These are phyloP conservation scores for Apiospora arundinis DNA, from an alignment of 2,329 filamentous ascomycete species.

Conservation along the genomic window DNA sequence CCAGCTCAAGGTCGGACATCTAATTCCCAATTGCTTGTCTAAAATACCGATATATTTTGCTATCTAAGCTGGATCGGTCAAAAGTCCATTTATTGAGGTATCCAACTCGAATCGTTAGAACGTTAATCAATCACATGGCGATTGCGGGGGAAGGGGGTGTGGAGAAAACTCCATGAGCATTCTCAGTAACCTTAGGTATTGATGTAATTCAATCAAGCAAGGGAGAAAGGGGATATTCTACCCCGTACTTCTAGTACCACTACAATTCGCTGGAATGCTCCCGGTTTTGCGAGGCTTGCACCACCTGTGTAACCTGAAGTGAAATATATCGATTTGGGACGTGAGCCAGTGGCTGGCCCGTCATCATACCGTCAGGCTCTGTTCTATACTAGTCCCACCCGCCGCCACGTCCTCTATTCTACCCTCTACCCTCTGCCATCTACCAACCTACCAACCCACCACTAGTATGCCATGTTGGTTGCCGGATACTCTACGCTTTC, in stretches of 20 bases:
- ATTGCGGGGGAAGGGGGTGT: conserved; percentile 1
- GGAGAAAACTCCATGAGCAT: not conserved
- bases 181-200: too few species aligned
- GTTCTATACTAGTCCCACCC: not conserved
- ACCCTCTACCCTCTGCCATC: too few species aligned
- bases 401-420: not conserved
- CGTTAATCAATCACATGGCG: conserved; percentile 1
- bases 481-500: not conserved
- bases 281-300: not conserved
- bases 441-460: too few species aligned
- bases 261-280: not conserved
- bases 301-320: not conserved
- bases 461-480: not conserved
- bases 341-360: not conserved
- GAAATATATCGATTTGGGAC: not conserved
- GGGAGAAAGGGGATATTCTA: not conserved
- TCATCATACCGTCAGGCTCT: conserved; percentile 4
- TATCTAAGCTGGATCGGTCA: not conserved
- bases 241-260: not conserved
- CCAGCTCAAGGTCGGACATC: too few species aligned
- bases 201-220: not conserved
- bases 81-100: not conserved
- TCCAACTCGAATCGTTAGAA: not conserved
- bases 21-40: not conserved
- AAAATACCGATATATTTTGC: not conserved